Evolutionary conservation across 441 rosid genomes (phyloP), one percentile per base, ranked within the genome.

Genomic region (Erodium trifolium): DNA sequence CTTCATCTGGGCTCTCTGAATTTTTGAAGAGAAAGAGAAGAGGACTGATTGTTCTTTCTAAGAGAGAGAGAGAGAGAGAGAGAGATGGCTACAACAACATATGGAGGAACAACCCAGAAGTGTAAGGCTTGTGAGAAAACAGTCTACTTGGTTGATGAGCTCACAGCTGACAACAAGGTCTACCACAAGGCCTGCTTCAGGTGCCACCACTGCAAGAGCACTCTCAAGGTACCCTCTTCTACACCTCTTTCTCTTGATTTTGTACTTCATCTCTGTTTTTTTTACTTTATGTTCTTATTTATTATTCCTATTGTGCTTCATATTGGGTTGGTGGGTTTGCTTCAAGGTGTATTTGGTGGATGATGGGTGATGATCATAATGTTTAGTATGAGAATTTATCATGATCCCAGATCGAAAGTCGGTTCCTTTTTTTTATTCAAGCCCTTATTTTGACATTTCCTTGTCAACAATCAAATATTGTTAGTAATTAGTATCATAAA

Each of bases 101-200:
- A 55, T 55, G 62, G 62, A 57, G 63, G 63, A 57, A 57, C 63
- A 57, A 57, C 63, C 29, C 63, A 57, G 63, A 57, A 57, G 63
- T 57, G 63, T n/a, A 57, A 47, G 65, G 74, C 73, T 7, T 75
- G 78, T 2, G 74, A 67, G 19, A 75, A 75, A 71, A 75, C 71
- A 31, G 78, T 75, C 47, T 71, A 75, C 68, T 51, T 69, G 68
- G 74, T 70, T 11, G 78, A 75, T 34, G 68, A 75, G 74, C 73
- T 75, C 14, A 70, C 73, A 14, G 78, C 78, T 63, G 78, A 75
- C 19, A 70, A 67, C 39, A 53, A 53, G 19, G 66, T 70, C 78
- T 75, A 67, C 39, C 74, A 75, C 64, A 75, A 70, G 71, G 65
- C 78, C 57, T 70, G 78, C 71, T 75, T 75, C 74, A 75, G 74